Base-by-base conservation (phyloP, 164 flowering plant genomes). In the Platanus orientalis region DNA sequence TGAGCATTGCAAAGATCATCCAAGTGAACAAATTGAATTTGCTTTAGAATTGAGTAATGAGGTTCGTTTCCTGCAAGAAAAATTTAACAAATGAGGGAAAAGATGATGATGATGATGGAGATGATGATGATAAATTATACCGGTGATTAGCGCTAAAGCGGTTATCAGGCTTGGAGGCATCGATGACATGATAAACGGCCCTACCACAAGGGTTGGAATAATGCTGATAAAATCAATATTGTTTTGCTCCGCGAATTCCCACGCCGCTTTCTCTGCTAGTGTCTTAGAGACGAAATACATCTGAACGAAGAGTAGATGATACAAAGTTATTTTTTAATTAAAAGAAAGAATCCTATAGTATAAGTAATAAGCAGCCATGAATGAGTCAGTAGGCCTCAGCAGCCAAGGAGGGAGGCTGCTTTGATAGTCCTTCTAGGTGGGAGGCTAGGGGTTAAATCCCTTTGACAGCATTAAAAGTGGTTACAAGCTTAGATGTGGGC, bases 91-190 rank as follows among this genome's bases (percentile, higher is more conserved):
- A n/a, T n/a, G n/a, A n/a, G n/a, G n/a, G n/a, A n/a, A n/a, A n/a
- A n/a, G n/a, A n/a, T n/a, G n/a, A n/a, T n/a, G n/a, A 45, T 2
- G 0, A 45, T 13, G 16, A 19, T 2, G 20, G 49, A 45, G 3
- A 12, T 45, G 49, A 14, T n/a, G n/a, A n/a, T n/a, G n/a, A n/a
- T n/a, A n/a, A n/a, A n/a, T n/a, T n/a, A 45, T 45, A 74, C 77
- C 58, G 1, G 71, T 67, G 42, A 74, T 55, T 4, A 55, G 54
- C 0, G 78, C 63, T 4, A 74, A 65, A 9, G 78, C 74, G 3
- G 78, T 74, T 19, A 70, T 26, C 59, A 74, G 53, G 66, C 78
- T 74, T 1, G 78, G 77, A 11, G 78, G 78, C 78, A 70, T 74
- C 1, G 59, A 58, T 21, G 64, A 53, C 71, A 63, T 74, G 58